Conservation (phyloP, 2,329 filamentous ascomycete genomes). For the Blumeria hordei region DNA sequence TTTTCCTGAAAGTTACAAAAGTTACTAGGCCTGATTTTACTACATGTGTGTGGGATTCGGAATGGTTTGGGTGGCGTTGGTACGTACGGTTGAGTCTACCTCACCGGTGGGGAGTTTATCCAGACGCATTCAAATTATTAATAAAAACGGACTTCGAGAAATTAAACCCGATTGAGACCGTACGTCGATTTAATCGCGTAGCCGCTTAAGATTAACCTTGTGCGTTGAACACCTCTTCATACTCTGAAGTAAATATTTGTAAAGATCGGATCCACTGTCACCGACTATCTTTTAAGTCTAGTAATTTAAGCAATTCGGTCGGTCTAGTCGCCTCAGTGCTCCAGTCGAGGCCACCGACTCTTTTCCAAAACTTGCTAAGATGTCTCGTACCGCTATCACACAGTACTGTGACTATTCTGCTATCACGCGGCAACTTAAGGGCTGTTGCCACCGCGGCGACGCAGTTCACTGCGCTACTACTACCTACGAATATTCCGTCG, state of each 20-base stretch:
- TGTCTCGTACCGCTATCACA: slow-evolving; percentile 69
- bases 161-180: no score
- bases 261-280: neutral
- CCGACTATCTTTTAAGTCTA: slow-evolving; percentile 20
- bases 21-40: neutral
- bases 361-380: slow-evolving; percentile 66
- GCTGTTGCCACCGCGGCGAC: slow-evolving; percentile 51
- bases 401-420: slow-evolving; percentile 53
- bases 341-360: slow-evolving; percentile 37
- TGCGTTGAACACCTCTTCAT: no score
- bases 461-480: slow-evolving; percentile 93
- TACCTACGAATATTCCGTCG: slow-evolving; percentile 84
- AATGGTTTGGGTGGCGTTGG: no score
- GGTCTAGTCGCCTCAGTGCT: slow-evolving; percentile 23
- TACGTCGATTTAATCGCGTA: no score
- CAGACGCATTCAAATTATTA: no score
- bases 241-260: no score
- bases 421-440: slow-evolving; percentile 33
- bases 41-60: no score
- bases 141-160: no score
- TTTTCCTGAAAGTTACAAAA: slow-evolving; percentile 11
- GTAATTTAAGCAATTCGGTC: slow-evolving; percentile 24
- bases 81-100: no score
- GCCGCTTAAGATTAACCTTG: no score
- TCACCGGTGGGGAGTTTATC: no score